A percentile compares a stretch with the other conserved stretches of the same genome.
Evolutionary conservation across 2,329 filamentous ascomycete genomes (phyloP).

Genomic region (Ophiobolus disseminans): DNA sequence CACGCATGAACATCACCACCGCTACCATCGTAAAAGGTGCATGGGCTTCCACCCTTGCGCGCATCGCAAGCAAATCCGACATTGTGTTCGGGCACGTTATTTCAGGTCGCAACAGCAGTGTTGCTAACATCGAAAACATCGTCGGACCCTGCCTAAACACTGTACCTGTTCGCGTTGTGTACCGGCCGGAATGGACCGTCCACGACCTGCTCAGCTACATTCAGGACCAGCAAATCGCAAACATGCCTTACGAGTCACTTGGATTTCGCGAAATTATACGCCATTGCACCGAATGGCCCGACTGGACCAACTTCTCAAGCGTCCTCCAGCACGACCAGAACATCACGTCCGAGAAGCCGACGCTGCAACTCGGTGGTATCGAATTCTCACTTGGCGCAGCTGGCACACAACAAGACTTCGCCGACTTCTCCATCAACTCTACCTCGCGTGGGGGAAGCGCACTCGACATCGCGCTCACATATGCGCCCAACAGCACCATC

Average conservation of each 20-base stretch:
- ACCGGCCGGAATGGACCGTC: conserved; percentile 45
- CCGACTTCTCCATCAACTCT: conserved; percentile 42
- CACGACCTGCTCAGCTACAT: conserved; percentile 50
- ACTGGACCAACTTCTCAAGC: conserved; percentile 46
- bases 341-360: conserved; percentile 49
- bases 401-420: conserved; percentile 42
- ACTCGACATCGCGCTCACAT: conserved; percentile 40
- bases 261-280: conserved; percentile 44
- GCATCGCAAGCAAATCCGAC: conserved; percentile 46
- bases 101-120: conserved; percentile 49
- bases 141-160: conserved; percentile 54
- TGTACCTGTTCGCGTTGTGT: conserved; percentile 51
- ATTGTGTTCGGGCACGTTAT: conserved; percentile 54
- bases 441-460: conserved; percentile 28
- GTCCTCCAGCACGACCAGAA: conserved; percentile 45
- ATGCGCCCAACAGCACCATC: conserved; percentile 54
- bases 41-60: conserved; percentile 53
- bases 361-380: conserved; percentile 55
- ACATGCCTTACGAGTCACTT: conserved; percentile 45
- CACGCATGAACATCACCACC: conserved; percentile 44
- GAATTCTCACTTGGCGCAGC: conserved; percentile 40
- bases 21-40: conserved; percentile 57
- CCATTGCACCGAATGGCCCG: conserved; percentile 47
- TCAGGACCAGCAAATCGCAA: conserved; percentile 54
- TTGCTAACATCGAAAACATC: conserved; percentile 48